A percentile compares a stretch with the other conserved stretches of the same genome.
Conservation (phyloP, 2,329 filamentous ascomycete genomes). For the Colletotrichum sublineola region DNA sequence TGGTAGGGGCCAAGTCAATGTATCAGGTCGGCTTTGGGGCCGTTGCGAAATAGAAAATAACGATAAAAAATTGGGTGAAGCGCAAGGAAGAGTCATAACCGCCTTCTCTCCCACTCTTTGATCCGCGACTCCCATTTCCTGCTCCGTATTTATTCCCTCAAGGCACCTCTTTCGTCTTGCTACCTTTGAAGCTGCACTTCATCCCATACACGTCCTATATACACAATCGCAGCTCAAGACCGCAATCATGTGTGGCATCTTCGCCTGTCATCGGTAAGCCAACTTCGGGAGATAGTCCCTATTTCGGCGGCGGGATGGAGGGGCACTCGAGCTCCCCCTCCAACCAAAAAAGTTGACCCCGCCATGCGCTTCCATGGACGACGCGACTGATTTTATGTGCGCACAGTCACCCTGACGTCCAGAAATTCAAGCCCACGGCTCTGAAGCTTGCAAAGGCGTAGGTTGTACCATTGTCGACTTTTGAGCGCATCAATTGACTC, state of each 20-base stretch:
- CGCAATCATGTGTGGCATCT: slow-evolving; percentile 93
- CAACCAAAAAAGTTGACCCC: slow-evolving; percentile 47
- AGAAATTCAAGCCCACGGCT: slow-evolving; percentile 95
- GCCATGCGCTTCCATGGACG: slow-evolving; percentile 46
- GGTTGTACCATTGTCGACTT: slow-evolving; percentile 54
- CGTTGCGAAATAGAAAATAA: slow-evolving; percentile 28
- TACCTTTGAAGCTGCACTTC: slow-evolving; percentile 16
- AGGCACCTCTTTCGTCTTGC: slow-evolving; percentile 31
- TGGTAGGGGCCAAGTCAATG: slow-evolving; percentile 36
- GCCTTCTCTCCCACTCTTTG: slow-evolving; percentile 30
- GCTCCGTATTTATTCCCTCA: slow-evolving; percentile 39
- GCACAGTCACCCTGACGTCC: slow-evolving; percentile 87
- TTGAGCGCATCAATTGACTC: slow-evolving; percentile 54
- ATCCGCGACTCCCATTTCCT: slow-evolving; percentile 25
- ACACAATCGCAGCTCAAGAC: slow-evolving; percentile 43
- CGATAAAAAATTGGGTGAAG: slow-evolving; percentile 39
- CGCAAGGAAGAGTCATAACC: slow-evolving; percentile 42
- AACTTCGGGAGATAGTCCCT: slow-evolving; percentile 34
- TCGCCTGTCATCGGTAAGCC: slow-evolving; percentile 87
- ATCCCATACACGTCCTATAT: slow-evolving; percentile 24
- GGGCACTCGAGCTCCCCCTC: slow-evolving; percentile 50
- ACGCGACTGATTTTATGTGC: slow-evolving; percentile 44
- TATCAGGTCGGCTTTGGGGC: slow-evolving; percentile 32
- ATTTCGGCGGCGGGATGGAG: slow-evolving; percentile 49
- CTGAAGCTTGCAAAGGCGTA: slow-evolving; percentile 95